A percentile compares a stretch with the other conserved stretches of the same genome.
Conservation (phyloP, 1,284 basidiomycete genomes). For the Leucoagaricus sp. region DNA sequence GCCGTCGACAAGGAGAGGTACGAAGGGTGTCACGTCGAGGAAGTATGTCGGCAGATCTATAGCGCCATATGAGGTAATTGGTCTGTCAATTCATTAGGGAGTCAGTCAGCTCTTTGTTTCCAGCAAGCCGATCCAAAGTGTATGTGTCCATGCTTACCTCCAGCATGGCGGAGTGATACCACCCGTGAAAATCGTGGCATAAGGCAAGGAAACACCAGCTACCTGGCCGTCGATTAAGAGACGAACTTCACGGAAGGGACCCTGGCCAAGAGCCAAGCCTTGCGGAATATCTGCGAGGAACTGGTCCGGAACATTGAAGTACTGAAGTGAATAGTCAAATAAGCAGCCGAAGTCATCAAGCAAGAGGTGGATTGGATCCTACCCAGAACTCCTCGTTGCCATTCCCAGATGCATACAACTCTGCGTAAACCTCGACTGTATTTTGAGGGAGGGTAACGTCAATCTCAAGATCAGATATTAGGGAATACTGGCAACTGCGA, state of each 20-base stretch:
- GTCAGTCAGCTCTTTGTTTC: neutral
- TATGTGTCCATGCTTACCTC: constrained; percentile 45
- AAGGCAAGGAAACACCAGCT: constrained; percentile 78
- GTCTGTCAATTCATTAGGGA: constrained; percentile 39
- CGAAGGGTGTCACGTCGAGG: constrained; percentile 78
- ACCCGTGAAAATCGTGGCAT: constrained; percentile 81
- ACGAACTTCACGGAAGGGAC: constrained; percentile 80
- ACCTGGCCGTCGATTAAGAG: constrained; percentile 74
- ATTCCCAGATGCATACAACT: constrained; percentile 74
- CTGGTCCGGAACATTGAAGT: constrained; percentile 67
- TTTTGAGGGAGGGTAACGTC: constrained; percentile 72
- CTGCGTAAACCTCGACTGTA: constrained; percentile 67
- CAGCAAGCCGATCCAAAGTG: too few species aligned
- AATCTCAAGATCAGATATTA: constrained; percentile 39
- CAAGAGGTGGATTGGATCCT: constrained; percentile 18
- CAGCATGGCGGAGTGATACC: constrained; percentile 74
- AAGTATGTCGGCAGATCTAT: constrained; percentile 79
- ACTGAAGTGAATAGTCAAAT: constrained; percentile 43
- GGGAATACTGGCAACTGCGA: neutral
- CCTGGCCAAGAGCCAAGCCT: constrained; percentile 55
- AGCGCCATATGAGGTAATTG: constrained; percentile 78
- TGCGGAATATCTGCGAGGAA: constrained; percentile 57
- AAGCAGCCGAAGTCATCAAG: constrained; percentile 7
- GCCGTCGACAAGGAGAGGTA: constrained; percentile 70
- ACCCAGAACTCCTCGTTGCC: constrained; percentile 80